phyloP scores from a whole-genome alignment of 805 yeast species.

The Grigorovia yakushimaensis region DNA sequence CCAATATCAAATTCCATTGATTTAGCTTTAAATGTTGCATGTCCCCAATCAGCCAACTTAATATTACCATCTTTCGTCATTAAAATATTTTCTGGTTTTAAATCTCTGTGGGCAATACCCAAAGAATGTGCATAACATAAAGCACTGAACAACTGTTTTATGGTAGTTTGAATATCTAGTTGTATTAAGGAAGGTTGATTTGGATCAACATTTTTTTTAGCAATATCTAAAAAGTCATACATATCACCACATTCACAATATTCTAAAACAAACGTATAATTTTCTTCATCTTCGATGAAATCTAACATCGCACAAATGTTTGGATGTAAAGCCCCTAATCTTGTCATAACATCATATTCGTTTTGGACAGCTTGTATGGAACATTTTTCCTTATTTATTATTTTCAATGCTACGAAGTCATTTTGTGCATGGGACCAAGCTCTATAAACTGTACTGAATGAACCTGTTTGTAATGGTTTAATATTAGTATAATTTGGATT shows the following conservation, averaged over 20 bases:
- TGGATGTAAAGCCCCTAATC: conserved; percentile 34
- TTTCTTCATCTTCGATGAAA: conserved; percentile 43
- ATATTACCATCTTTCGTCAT: conserved; percentile 41
- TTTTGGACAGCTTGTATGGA: conserved; percentile 11
- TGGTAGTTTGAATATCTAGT: conserved; percentile 29
- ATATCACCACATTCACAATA: conserved; percentile 59
- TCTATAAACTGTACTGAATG: conserved; percentile 26
- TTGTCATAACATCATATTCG: conserved; percentile 29
- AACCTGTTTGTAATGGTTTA: conserved; percentile 23
- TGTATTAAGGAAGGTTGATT: conserved; percentile 8
- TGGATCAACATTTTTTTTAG: conserved; percentile 11
- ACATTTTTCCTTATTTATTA: conserved; percentile 16
- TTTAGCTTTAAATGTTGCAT: conserved; percentile 36
- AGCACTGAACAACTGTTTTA: conserved; percentile 44
- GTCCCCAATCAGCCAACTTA: conserved; percentile 69
- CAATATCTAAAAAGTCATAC: conserved; percentile 39
- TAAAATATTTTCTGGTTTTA: conserved; percentile 64
- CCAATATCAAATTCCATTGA: conserved; percentile 43
- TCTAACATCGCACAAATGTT: conserved; percentile 52
- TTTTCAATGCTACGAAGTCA: conserved; percentile 24
- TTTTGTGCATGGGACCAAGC: conserved; percentile 17
- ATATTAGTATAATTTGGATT: conserved; percentile 12
- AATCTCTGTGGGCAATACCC: conserved; percentile 60
- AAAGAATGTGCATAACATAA: conserved; percentile 44
- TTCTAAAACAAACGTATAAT: conserved; percentile 52